Evolutionary conservation across 225 moss, liverwort and hornwort species (phyloP), one percentile per base, ranked within the genome.

Genomic region (Bryoerythrophyllum caledonicum): DNA sequence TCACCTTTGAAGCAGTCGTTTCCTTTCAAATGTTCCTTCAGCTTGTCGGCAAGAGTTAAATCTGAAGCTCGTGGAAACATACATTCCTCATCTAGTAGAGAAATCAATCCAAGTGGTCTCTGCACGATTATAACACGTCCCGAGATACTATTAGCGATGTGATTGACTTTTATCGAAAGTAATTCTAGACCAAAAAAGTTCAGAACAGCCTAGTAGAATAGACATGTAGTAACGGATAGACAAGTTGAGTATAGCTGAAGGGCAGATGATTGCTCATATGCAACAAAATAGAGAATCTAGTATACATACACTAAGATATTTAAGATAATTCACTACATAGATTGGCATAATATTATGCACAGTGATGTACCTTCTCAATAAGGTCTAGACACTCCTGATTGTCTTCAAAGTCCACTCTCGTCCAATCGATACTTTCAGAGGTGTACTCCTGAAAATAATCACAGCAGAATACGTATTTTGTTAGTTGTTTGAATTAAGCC

Each of bases 311-410:
- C 19, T 48, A 48, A 16, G 48, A 48, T 16, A 48, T 16, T 3
- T 15, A 27, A 64, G 14, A 40, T 26, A 12, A 46, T 66, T 74
- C 35, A 72, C 41, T 67, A 49, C 35, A 8, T 46, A 6, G 10
- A 62, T 38, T 10, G n/a, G 14, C 40, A 26, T 16, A 67, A 16
- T 16, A 7, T 54, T 65, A 40, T 27, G 30, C 35, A 53, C 58
- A 71, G 2, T 25, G 23, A 20, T 56, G 60, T 76, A 99, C 99
- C 93, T 92, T 99, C 86, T 99, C 99, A 78, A 99, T 92, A 41
- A 99, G 99, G 79, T 99, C 95, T 64, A 99, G 86, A 73, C 99
- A 99, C 76, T 99, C 99, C 76, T 99, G 99, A 80, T 99, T 99
- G 75, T 99, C 99, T 85, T 99, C 99, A 74, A 99, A 99, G 76